These are phyloP conservation scores for Phaeosphaeriaceae sp. DNA, from an alignment of 2,329 filamentous ascomycete species.

Conservation along the genomic window DNA sequence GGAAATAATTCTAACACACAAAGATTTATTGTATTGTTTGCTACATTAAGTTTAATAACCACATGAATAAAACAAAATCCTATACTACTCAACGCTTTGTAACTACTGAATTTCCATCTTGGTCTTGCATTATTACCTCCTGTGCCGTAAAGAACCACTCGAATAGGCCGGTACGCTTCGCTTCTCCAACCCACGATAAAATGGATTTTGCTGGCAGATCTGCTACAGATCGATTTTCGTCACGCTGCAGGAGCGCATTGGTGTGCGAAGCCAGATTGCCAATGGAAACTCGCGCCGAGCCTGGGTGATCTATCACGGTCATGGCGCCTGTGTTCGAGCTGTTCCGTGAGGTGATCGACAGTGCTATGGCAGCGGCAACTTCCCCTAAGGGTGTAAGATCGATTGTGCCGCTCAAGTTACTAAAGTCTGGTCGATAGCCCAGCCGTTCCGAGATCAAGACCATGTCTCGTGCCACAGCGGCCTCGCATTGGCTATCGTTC, in stretches of 20 bases:
- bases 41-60: no score
- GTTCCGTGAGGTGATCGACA: slow-evolving; percentile 3
- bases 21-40: no score
- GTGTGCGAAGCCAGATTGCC: slow-evolving; percentile 3
- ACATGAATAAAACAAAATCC: no score
- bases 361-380: slow-evolving; percentile 6
- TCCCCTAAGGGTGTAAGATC: slow-evolving; percentile 6
- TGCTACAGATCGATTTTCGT: no score
- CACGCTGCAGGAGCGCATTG: background rate
- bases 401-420: slow-evolving; percentile 8
- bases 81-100: slow-evolving; percentile 8
- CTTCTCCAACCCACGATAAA: no score
- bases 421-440: slow-evolving; percentile 9
- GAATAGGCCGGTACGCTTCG: no score
- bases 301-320: slow-evolving; percentile 10
- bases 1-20: no score
- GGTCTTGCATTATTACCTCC: slow-evolving; percentile 5
- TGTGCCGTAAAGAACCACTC: slow-evolving; percentile 13
- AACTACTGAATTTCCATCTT: slow-evolving; percentile 7
- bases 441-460: slow-evolving; percentile 5
- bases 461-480: slow-evolving; percentile 4
- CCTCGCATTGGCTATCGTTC: slow-evolving; percentile 1
- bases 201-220: no score
- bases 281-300: slow-evolving; percentile 5
- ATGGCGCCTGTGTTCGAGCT: background rate